Conservation (phyloP, 2,329 filamentous ascomycete genomes). For the Orbilia quercus region DNA sequence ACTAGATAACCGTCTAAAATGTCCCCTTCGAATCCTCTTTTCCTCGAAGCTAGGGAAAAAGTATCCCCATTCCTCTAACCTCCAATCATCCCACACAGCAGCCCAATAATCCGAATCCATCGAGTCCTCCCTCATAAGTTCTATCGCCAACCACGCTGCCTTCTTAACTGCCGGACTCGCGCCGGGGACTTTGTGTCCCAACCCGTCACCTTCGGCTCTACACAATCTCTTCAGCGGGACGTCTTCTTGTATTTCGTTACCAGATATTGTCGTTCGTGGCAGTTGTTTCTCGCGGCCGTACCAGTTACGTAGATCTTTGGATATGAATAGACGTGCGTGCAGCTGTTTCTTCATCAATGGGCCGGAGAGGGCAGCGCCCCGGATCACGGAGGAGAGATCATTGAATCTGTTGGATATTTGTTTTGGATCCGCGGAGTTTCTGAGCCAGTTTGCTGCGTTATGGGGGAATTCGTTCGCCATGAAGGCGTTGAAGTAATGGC, state of each 20-base stretch:
- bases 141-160: slow-evolving; percentile 26
- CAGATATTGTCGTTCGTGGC: slow-evolving; percentile 19
- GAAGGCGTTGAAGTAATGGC: slow-evolving; percentile 43
- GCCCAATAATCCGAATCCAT: slow-evolving; percentile 38
- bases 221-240: slow-evolving; percentile 26
- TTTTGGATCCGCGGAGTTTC: slow-evolving; percentile 4
- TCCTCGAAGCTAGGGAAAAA: slow-evolving; percentile 33
- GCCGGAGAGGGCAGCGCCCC: background rate
- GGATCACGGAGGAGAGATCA: slow-evolving; percentile 27
- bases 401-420: slow-evolving; percentile 29
- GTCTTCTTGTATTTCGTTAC: slow-evolving; percentile 27
- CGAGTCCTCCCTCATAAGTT: slow-evolving; percentile 36
- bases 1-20: slow-evolving; percentile 34
- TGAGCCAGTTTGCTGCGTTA: slow-evolving; percentile 28
- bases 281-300: slow-evolving; percentile 23
- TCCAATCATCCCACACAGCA: slow-evolving; percentile 36
- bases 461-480: slow-evolving; percentile 43
- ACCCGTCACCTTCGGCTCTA: slow-evolving; percentile 11
- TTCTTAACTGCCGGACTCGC: slow-evolving; percentile 29
- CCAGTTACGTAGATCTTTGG: slow-evolving; percentile 29
- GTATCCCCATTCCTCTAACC: slow-evolving; percentile 36
- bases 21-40: slow-evolving; percentile 13
- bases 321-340: slow-evolving; percentile 15
- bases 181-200: slow-evolving; percentile 21
- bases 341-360: slow-evolving; percentile 18